A percentile compares a stretch with the other conserved stretches of the same genome.
Conservation (phyloP, 2,329 filamentous ascomycete species). For the Clathrospora elynae region DNA sequence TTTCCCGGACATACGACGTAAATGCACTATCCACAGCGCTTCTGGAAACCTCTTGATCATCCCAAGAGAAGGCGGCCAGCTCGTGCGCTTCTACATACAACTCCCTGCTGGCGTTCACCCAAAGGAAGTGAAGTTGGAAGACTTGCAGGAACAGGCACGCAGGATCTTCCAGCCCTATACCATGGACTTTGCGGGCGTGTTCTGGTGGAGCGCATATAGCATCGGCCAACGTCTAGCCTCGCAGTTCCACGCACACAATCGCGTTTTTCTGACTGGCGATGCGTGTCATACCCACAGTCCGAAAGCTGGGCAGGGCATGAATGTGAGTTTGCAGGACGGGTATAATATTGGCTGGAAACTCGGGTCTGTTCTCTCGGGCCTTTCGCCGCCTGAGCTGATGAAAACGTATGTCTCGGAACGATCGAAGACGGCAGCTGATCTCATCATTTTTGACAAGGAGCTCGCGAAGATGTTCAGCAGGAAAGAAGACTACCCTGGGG, state of each 20-base stretch:
- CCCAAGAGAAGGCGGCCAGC: constrained; percentile 59
- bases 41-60: constrained; percentile 57
- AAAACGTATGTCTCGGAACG: constrained; percentile 68
- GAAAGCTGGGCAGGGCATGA: constrained; percentile 72
- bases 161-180: constrained; percentile 61
- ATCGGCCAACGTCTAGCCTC: constrained; percentile 74
- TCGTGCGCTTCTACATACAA: constrained; percentile 68
- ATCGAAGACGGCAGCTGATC: constrained; percentile 51
- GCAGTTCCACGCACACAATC: constrained; percentile 67
- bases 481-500: constrained; percentile 51
- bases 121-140: constrained; percentile 58
- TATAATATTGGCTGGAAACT: constrained; percentile 66
- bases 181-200: constrained; percentile 63
- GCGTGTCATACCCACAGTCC: constrained; percentile 72
- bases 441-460: constrained; percentile 65
- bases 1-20: constrained; percentile 59
- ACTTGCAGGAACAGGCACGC: constrained; percentile 59
- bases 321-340: constrained; percentile 64
- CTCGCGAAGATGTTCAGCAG: constrained; percentile 60
- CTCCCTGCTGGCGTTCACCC: constrained; percentile 57
- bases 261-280: constrained; percentile 72
- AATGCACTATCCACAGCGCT: constrained; percentile 55
- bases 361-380: constrained; percentile 49
- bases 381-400: constrained; percentile 61
- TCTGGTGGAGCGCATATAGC: constrained; percentile 74